Base-by-base conservation (phyloP, 2,329 filamentous ascomycete genomes). In the Beauveria varroae region DNA sequence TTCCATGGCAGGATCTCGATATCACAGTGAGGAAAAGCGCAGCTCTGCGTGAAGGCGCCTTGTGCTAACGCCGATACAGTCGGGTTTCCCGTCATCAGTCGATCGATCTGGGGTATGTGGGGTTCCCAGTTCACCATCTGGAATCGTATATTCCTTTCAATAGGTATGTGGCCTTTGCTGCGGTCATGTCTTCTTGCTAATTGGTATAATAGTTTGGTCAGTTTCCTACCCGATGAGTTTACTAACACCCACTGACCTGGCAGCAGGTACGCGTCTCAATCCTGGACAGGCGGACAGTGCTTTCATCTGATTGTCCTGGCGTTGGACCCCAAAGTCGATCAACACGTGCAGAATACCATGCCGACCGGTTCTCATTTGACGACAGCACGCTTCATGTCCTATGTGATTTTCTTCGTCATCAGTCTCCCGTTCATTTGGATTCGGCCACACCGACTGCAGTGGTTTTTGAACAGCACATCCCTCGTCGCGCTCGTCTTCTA, bases 231-330 rank as follows among this genome's bases (percentile, higher is more conserved):
- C 7, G 5, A 46, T 24, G 30, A 24, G 16, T 3, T 20, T 1
- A 28, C 28, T 1, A 16, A 18, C 3, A 26, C 18, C 9, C 18
- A 40, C 30, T 50, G 46, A 57, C 43, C 26, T 61, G 24, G 57
- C 46, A 22, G 3, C 28, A 74, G 73, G 74, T 76, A 76, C 57
- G 76, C 72, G 18, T 78, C 79, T 61, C 76, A 78, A 57, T 73
- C 76, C 5, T 80, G 76, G 75, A 74, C 79, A 46, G 78, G 78
- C 14, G 78, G 78, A 3, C 71, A 78, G 65, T 79, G 76, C 54
- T 64, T 79, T 60, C 77, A 79, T 56, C 70, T 80, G 50, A 76
- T 77, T 56, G 70, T 81, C 5, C 73, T 76, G 12, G 76, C 79
- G 1, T 76, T 78, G 67, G 76, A 76, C 65, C 77, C 77, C 12